Conservation (phyloP, 352 stramenopile species). For the Pythium guiyangense region DNA sequence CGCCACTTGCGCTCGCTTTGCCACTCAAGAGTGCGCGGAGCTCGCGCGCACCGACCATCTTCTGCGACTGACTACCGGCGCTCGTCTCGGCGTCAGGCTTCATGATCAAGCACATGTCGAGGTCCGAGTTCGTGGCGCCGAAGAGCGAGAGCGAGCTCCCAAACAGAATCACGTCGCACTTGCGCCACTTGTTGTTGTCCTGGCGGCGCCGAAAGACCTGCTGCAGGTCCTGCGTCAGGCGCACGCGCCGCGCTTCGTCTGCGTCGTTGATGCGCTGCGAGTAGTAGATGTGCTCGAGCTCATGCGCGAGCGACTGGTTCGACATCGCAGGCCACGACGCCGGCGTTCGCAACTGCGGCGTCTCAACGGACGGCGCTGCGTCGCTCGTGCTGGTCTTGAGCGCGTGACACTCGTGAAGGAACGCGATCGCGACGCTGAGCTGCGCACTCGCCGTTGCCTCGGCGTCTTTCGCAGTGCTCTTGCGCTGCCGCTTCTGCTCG, state of each 20-base stretch:
- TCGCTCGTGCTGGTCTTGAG: background rate
- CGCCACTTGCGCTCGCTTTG: conserved; percentile 10
- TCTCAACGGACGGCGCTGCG: too few species aligned
- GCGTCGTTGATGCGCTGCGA: conserved; percentile 34
- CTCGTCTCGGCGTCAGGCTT: conserved; percentile 2
- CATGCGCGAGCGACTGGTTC: conserved; percentile 10
- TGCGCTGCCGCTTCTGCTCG: conserved; percentile 16
- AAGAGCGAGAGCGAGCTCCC: conserved; percentile 78
- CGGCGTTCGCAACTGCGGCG: background rate
- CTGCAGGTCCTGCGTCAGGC: conserved; percentile 42
- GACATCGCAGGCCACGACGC: background rate
- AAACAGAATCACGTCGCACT: conserved; percentile 55
- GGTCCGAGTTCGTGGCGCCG: conserved; percentile 61
- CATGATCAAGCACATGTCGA: conserved; percentile 69
- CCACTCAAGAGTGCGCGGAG: conserved; percentile 37
- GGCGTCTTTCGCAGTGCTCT: background rate
- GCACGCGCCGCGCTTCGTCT: conserved; percentile 37
- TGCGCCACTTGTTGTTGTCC: conserved; percentile 48
- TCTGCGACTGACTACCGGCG: background rate
- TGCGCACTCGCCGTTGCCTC: conserved; percentile 25
- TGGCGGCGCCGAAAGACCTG: conserved; percentile 30
- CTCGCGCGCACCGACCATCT: conserved; percentile 27
- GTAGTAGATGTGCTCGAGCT: conserved; percentile 39
- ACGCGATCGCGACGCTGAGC: conserved; percentile 43
- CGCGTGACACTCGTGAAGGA: conserved; percentile 26